Evolutionary conservation across 495 filamentous ascomycete genomes (phyloP).

Genomic region (Bathelium albidoporum): DNA sequence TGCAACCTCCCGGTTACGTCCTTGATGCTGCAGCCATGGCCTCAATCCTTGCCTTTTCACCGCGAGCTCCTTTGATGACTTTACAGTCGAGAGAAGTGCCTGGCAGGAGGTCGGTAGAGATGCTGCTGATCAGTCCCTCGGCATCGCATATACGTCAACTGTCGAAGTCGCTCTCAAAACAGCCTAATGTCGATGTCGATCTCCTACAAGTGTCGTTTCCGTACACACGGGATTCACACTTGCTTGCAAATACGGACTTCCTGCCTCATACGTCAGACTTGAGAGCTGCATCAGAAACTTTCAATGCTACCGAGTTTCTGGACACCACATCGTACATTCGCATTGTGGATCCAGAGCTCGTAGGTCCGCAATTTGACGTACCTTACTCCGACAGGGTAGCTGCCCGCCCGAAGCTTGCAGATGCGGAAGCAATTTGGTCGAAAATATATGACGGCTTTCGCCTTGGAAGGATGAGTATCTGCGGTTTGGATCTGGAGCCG

Average conservation of each 20-base stretch:
- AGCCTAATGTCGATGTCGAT: conserved; percentile 20
- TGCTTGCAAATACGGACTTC: conserved; percentile 1
- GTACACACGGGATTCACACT: conserved; percentile 4
- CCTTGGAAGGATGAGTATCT: conserved; percentile 32
- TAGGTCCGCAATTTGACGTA: conserved; percentile 39
- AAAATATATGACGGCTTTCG: conserved; percentile 31
- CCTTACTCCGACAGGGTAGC: conserved; percentile 25
- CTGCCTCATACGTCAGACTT: conserved; percentile 9
- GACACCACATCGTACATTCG: conserved; percentile 33
- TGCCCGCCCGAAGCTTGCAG: conserved; percentile 29
- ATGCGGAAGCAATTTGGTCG: conserved; percentile 39
- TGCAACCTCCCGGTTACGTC: conserved; percentile 34
- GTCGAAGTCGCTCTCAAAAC: conserved; percentile 8
- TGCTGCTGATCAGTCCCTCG: conserved; percentile 29
- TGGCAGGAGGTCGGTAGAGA: conserved; percentile 17
- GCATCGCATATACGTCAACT: conserved; percentile 14
- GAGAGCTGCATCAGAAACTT: conserved; percentile 18
- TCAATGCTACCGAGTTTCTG: conserved; percentile 33
- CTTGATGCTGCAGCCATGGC: conserved; percentile 35
- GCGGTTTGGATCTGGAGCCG: conserved; percentile 32
- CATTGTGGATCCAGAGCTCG: conserved; percentile 34
- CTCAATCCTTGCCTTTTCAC: conserved; percentile 32
- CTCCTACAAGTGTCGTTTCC: conserved; percentile 25
- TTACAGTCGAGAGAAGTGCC: conserved; percentile 25
- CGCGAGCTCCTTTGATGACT: conserved; percentile 24